Evolutionary conservation across 2,329 filamentous ascomycete genomes (phyloP).

Genomic region (Paecilomyces sp.): DNA sequence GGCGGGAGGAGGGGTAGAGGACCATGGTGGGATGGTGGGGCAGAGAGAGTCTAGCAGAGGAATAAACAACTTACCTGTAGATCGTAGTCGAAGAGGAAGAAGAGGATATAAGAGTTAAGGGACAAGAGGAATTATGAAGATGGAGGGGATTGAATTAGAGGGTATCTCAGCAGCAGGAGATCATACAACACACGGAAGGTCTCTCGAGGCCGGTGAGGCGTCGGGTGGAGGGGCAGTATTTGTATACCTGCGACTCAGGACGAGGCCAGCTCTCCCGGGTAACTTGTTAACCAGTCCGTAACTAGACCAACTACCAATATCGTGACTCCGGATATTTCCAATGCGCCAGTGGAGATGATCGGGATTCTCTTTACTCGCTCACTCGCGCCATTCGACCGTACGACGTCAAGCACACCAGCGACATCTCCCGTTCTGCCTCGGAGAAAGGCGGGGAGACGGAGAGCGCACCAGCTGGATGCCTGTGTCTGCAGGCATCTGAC

Average conservation of each 20-base stretch:
- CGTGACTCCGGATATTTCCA: slow-evolving; percentile 32
- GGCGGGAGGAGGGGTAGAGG: not conserved
- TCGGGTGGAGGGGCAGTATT: not conserved
- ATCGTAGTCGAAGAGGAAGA: not conserved
- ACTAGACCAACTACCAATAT: not conserved
- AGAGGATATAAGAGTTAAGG: not conserved
- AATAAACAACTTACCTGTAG: slow-evolving; percentile 11
- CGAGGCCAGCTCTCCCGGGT: slow-evolving; percentile 10
- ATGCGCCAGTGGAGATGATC: slow-evolving; percentile 22
- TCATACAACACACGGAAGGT: slow-evolving; percentile 1
- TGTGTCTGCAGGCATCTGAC: not conserved
- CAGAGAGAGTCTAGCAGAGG: not conserved
- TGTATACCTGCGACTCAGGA: not conserved
- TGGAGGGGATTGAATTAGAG: not conserved
- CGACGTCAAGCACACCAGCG: slow-evolving; percentile 19
- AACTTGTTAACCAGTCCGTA: not conserved
- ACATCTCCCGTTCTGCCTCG: slow-evolving; percentile 32
- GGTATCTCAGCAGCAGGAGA: not conserved
- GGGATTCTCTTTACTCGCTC: slow-evolving; percentile 16
- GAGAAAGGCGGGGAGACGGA: slow-evolving; percentile 16
- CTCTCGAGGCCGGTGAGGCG: not conserved
- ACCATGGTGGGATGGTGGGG: slow-evolving; percentile 6
- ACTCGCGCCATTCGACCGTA: slow-evolving; percentile 19
- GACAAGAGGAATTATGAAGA: slow-evolving; percentile 7
- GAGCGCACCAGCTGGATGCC: not conserved